A percentile compares a stretch with the other conserved stretches of the same genome.
phyloP scores from a whole-genome alignment of 257 asterid genomes.

The Dorcoceras hygrometricum region DNA sequence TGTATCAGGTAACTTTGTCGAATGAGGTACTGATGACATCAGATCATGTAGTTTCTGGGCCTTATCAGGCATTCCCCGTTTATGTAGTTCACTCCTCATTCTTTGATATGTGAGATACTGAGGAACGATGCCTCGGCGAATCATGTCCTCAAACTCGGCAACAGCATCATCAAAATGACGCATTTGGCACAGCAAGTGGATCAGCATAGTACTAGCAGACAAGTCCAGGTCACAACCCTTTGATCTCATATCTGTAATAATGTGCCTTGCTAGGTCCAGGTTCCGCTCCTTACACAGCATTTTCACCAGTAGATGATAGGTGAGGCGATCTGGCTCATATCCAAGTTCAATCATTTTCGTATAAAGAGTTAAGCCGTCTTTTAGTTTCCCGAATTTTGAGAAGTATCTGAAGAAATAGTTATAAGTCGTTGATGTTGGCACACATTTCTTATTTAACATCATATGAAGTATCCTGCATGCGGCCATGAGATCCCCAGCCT shows the following conservation, averaged over 20 bases:
- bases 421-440: constrained; percentile 65
- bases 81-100: constrained; percentile 46
- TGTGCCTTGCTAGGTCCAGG: constrained; percentile 37
- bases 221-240: constrained; percentile 78
- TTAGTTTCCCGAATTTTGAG: constrained; percentile 53
- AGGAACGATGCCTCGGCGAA: constrained; percentile 81
- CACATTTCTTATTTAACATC: constrained; percentile 57
- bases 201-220: constrained; percentile 74
- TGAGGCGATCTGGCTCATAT: constrained; percentile 58
- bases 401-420: constrained; percentile 70
- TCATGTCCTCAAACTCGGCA: constrained; percentile 64
- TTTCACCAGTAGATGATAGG: constrained; percentile 72
- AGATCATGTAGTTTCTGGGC: constrained; percentile 48
- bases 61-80: constrained; percentile 49
- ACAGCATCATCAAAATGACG: constrained; percentile 55
- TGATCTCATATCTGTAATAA: constrained; percentile 66
- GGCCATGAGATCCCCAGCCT: constrained; percentile 70
- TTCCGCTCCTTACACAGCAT: constrained; percentile 64
- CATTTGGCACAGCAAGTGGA: constrained; percentile 56
- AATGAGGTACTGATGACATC: constrained; percentile 67
- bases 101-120: constrained; percentile 73
- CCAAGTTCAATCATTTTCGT: constrained; percentile 56
- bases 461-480: constrained; percentile 64
- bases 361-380: constrained; percentile 69
- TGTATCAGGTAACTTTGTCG: constrained; percentile 70